A percentile compares a stretch with the other conserved stretches of the same genome.
Evolutionary conservation across 228 moss, liverwort and hornwort genomes (phyloP).

Genomic region (Sphagnum fallax): DNA sequence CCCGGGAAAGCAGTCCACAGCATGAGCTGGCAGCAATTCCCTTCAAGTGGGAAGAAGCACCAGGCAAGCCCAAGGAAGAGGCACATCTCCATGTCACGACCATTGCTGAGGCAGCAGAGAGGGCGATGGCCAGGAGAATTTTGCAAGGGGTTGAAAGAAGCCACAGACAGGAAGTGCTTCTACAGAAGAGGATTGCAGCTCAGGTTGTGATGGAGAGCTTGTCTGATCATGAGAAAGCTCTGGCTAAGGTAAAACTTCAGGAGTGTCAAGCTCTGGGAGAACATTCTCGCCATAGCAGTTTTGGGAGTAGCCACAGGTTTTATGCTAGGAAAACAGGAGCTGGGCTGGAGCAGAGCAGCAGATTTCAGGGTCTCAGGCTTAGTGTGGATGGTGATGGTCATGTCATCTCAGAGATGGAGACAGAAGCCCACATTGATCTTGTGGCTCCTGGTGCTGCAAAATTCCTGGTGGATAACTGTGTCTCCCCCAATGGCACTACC

Average conservation of each 20-base stretch:
- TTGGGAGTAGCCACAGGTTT: slow-evolving; percentile 44
- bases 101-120: slow-evolving; percentile 31
- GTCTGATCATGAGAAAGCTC: not conserved
- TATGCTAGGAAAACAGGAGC: slow-evolving; percentile 21
- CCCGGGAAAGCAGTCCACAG: slow-evolving; percentile 39
- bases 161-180: not conserved
- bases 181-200: not conserved
- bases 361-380: slow-evolving; percentile 5
- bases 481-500: slow-evolving; percentile 25
- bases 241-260: not conserved
- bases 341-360: slow-evolving; percentile 27
- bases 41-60: slow-evolving; percentile 49
- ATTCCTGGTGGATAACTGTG: slow-evolving; percentile 51
- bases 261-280: not conserved
- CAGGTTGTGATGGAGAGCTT: not conserved
- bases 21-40: slow-evolving; percentile 40
- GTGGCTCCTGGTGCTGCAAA: slow-evolving; percentile 57
- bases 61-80: slow-evolving; percentile 47
- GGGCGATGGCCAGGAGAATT: slow-evolving; percentile 34
- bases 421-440: slow-evolving; percentile 46
- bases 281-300: slow-evolving; percentile 31
- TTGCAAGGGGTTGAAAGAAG: slow-evolving; percentile 7
- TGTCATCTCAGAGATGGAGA: slow-evolving; percentile 45
- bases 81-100: slow-evolving; percentile 35
- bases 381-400: slow-evolving; percentile 13